phyloP scores from a whole-genome alignment of 306 rosid species.

The Senna tora region DNA sequence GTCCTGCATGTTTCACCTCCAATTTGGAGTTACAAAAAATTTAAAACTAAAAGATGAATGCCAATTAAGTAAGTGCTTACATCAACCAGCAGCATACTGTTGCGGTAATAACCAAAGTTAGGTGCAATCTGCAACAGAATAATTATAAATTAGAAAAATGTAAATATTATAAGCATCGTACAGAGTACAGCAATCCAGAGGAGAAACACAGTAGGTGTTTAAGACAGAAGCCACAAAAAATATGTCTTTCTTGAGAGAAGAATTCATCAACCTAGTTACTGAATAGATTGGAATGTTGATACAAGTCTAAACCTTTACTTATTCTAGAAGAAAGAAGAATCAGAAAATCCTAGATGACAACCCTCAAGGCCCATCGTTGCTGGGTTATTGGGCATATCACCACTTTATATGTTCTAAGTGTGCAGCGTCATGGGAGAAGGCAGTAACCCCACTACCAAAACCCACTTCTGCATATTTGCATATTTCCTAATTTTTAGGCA shows the following conservation, averaged over 20 bases:
- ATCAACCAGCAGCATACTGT: conserved; percentile 96
- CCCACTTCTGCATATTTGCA: no score
- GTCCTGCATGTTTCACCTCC: conserved; percentile 14
- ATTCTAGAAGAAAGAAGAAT: no score
- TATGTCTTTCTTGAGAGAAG: background rate
- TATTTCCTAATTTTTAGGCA: no score
- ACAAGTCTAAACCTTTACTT: no score
- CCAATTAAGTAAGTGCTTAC: conserved; percentile 52
- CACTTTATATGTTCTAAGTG: no score
- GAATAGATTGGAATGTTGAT: background rate
- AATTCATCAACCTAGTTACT: background rate
- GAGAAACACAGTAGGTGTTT: background rate
- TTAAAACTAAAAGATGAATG: conserved; percentile 21
- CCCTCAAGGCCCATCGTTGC: no score
- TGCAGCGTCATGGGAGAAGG: no score
- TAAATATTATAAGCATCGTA: background rate
- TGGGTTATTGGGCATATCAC: no score
- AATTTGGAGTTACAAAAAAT: background rate
- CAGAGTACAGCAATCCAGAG: background rate
- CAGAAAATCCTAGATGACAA: no score
- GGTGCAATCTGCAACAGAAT: conserved; percentile 68
- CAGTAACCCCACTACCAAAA: no score
- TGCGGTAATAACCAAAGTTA: conserved; percentile 84
- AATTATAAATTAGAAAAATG: conserved; percentile 33
- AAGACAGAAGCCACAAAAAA: background rate